phyloP scores from a whole-genome alignment of 2,329 filamentous ascomycete genomes.

The Chrysoporthe austroafricana region DNA sequence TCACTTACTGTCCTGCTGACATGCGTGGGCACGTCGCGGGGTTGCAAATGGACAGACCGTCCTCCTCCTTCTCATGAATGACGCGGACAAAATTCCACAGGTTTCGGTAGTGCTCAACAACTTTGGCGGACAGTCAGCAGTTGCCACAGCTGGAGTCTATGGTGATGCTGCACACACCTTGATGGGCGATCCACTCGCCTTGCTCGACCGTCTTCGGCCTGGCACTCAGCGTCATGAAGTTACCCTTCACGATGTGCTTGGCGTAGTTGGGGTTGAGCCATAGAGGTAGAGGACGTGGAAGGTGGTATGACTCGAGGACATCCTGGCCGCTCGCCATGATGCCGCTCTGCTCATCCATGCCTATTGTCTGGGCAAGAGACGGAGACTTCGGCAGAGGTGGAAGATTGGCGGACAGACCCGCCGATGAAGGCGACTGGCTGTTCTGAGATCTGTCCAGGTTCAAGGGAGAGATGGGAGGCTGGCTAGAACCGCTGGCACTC shows the following conservation, averaged over 20 bases:
- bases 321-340: constrained; percentile 55
- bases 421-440: constrained; percentile 50
- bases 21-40: constrained; percentile 83
- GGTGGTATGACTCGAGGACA: constrained; percentile 62
- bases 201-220: constrained; percentile 92
- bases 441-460: constrained; percentile 46
- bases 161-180: constrained; percentile 62
- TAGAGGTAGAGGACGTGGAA: constrained; percentile 69
- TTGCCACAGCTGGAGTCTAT: not conserved
- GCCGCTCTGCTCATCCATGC: constrained; percentile 65
- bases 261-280: constrained; percentile 78
- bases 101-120: constrained; percentile 90
- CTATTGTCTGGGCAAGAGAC: constrained; percentile 68
- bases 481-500: constrained; percentile 54
- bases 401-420: constrained; percentile 59
- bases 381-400: constrained; percentile 67
- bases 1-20: constrained; percentile 89
- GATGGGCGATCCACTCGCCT: constrained; percentile 94
- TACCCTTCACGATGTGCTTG: constrained; percentile 91
- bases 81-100: constrained; percentile 88
- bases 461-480: constrained; percentile 27
- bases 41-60: constrained; percentile 81
- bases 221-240: constrained; percentile 94
- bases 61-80: constrained; percentile 82
- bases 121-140: constrained; percentile 47